Base-by-base conservation (phyloP, 257 asterid species). In the Agastache rugosa region DNA sequence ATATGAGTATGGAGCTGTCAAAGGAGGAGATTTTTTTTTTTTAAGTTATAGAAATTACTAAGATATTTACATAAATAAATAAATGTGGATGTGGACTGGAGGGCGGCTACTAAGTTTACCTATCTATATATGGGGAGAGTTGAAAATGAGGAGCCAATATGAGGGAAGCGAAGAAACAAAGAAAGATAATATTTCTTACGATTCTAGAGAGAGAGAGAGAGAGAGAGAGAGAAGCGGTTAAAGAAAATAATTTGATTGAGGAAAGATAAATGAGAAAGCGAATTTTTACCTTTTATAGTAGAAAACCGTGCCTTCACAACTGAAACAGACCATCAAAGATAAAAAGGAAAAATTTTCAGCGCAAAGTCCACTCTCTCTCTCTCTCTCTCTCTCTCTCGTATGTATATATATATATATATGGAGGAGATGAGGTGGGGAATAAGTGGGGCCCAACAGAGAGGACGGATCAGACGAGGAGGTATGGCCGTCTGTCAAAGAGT, bases 401-500 rank as follows among this genome's bases (percentile, higher is more conserved):
- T n/a, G n/a, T n/a, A n/a, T n/a, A n/a, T n/a, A n/a, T 29, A 51
- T 60, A 75, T 34, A 8, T 65, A 55, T 65, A 42, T 64, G 6
- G 19, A 37, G 5, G 58, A 51, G 23, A 20, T 25, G 11, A 17
- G 58, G 58, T 9, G 22, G 58, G 0, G 29, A 20, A 19, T 9
- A 44, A 11, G 77, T 71, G 79, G 80, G 85, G 69, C 72, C 83
- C 72, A 67, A 61, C 29, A 73, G 42, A 48, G 73, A 53, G 75
- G 85, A 82, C 81, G 86, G 86, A 82, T 78, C 77, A 74, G 83
- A 79, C 84, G 82, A 79, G 80, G 82, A 79, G 80, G 82, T 73
- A 78, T 78, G 83, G 83, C 72, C 80, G 66, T 41, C 85, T 77
- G 80, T 66, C 60, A 55, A 77, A 35, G 65, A 17, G 14, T 55